Evolutionary conservation across 2,329 filamentous ascomycete species (phyloP).

Genomic region (Myriosclerotinia curreyana): DNA sequence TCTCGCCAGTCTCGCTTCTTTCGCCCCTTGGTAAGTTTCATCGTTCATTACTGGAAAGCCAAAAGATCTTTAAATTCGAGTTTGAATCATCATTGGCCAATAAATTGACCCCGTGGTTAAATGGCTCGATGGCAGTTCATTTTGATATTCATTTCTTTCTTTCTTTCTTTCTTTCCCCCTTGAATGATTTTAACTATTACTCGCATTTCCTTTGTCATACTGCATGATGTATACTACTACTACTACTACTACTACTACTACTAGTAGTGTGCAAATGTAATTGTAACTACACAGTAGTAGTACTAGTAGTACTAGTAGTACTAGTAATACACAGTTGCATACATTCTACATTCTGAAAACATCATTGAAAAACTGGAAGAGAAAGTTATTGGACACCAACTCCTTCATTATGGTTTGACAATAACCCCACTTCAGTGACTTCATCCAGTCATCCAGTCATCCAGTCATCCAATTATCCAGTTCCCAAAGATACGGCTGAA

Average conservation of each 20-base stretch:
- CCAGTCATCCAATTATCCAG: background rate
- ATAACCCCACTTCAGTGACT: background rate
- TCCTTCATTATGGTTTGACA: background rate
- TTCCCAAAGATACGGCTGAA: slow-evolving; percentile 15
- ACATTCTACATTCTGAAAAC: background rate
- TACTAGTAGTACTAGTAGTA: slow-evolving; percentile 11
- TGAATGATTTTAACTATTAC: background rate
- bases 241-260: too few species aligned
- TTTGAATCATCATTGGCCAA: slow-evolving; percentile 23
- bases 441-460: background rate
- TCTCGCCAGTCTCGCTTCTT: slow-evolving; percentile 24
- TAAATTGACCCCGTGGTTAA: slow-evolving; percentile 27
- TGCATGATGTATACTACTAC: background rate
- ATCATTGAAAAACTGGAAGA: background rate
- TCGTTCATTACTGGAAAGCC: slow-evolving; percentile 17
- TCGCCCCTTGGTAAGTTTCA: slow-evolving; percentile 36
- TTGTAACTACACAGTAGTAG: slow-evolving; percentile 2
- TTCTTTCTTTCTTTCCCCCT: slow-evolving; percentile 2
- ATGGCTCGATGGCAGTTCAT: slow-evolving; percentile 24
- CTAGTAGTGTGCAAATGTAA: background rate
- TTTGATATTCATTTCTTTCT: background rate
- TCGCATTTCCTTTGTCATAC: background rate
- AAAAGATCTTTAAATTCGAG: background rate
- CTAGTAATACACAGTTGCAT: slow-evolving; percentile 8
- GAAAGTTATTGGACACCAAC: background rate